Evolutionary conservation across 176 grass and related monocot genomes (phyloP).

Genomic region (Zea mays): DNA sequence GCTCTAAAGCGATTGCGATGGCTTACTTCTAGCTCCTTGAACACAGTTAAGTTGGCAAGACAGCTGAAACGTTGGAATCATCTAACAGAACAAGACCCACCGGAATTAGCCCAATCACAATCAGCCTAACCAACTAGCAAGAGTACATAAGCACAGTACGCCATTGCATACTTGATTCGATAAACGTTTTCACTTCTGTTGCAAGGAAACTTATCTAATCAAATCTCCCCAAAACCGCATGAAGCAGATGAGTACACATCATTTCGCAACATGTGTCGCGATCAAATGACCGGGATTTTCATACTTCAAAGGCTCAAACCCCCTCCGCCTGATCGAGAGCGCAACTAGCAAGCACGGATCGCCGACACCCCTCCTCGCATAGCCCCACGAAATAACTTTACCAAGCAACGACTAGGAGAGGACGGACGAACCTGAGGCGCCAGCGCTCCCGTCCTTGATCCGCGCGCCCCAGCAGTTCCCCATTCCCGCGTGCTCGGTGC

Average conservation of each 20-base stretch:
- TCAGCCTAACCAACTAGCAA: no score
- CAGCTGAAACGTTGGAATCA: constrained; percentile 37
- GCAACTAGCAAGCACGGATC: not conserved
- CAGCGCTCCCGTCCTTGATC: constrained; percentile 70
- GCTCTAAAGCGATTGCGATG: constrained; percentile 1
- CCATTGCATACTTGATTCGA: not conserved
- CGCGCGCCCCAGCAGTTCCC: constrained; percentile 75
- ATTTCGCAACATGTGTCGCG: not conserved
- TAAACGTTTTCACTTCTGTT: not conserved
- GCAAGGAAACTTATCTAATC: no score
- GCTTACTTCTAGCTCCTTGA: constrained; percentile 14
- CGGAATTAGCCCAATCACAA: not conserved
- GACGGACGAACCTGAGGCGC: constrained; percentile 55
- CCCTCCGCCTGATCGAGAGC: not conserved
- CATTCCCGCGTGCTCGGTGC: constrained; percentile 37
- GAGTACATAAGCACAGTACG: no score
- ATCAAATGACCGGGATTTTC: not conserved
- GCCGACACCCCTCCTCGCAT: not conserved
- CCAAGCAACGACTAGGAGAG: not conserved
- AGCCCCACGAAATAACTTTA: not conserved
- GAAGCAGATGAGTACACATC: not conserved
- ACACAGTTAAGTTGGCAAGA: not conserved
- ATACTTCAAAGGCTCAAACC: not conserved
- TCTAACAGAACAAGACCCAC: constrained; percentile 12
- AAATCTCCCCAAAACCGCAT: not conserved